Conservation (phyloP, 176 grass and related monocot species). For the Phragmites australis region DNA sequence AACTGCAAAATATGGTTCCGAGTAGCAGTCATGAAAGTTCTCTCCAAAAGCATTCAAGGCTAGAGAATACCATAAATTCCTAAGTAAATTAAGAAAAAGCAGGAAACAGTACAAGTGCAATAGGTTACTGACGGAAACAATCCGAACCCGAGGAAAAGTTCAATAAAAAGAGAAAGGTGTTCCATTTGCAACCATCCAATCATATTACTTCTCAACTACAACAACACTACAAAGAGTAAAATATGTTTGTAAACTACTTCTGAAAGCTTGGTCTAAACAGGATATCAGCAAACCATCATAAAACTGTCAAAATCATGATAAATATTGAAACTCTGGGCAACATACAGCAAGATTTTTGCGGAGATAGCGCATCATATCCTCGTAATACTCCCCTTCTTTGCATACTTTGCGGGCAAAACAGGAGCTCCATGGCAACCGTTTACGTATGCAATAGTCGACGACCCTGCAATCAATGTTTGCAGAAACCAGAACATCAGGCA, state of each 20-base stretch:
- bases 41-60: not conserved
- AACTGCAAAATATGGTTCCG: conserved; percentile 56
- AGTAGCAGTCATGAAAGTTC: conserved; percentile 21
- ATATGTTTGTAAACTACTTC: not conserved
- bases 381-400: conserved; percentile 91
- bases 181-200: not conserved
- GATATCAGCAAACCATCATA: not conserved
- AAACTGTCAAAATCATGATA: not conserved
- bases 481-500: conserved; percentile 1
- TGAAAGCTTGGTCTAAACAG: not conserved
- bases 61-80: not conserved
- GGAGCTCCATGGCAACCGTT: conserved; percentile 70
- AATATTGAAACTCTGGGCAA: not conserved
- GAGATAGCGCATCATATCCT: conserved; percentile 91
- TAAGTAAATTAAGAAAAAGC: not conserved
- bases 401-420: conserved; percentile 69
- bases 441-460: conserved; percentile 73
- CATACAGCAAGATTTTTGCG: conserved; percentile 81
- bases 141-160: not conserved
- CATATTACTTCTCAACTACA: not conserved
- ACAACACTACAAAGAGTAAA: not conserved
- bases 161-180: not conserved
- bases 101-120: not conserved
- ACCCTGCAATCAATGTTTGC: conserved; percentile 45
- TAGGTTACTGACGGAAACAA: not conserved